phyloP scores from a whole-genome alignment of 176 grass and related monocot genomes.

The Triticum monococcum region DNA sequence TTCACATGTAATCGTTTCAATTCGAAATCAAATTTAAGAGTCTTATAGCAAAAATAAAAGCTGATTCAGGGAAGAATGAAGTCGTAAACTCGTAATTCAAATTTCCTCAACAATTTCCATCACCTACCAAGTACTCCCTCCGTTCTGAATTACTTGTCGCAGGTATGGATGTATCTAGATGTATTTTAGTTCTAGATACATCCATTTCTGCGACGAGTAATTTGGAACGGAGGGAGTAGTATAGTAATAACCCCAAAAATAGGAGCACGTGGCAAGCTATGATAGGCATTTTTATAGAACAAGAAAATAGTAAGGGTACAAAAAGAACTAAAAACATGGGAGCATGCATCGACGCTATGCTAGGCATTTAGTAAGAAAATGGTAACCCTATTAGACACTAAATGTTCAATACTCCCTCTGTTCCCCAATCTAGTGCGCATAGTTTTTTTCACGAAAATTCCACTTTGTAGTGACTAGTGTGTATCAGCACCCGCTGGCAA shows the following conservation, averaged over 20 bases:
- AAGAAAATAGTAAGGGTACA: background rate
- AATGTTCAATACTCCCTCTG: background rate
- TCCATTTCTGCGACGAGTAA: too few species aligned
- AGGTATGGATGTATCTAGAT: too few species aligned
- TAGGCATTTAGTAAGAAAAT: background rate
- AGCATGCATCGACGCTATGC: background rate
- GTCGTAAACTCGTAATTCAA: background rate
- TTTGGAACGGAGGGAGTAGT: too few species aligned
- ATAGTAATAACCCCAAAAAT: background rate
- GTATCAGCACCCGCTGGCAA: too few species aligned
- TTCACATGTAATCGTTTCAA: slow-evolving; percentile 15
- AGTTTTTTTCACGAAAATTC: too few species aligned
- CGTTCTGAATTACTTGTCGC: too few species aligned
- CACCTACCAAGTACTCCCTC: background rate
- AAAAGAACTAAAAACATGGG: background rate
- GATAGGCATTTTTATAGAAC: background rate
- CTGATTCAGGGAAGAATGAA: background rate
- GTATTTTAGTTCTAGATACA: too few species aligned
- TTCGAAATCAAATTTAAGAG: background rate
- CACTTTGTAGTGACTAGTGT: too few species aligned
- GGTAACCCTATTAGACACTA: background rate
- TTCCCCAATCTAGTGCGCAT: too few species aligned
- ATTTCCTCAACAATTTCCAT: background rate
- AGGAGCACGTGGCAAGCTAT: background rate
- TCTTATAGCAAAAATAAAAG: slow-evolving; percentile 10